Evolutionary conservation across 345 rosid genomes (phyloP), one percentile per base, ranked within the genome.

Genomic region (Ceriops tagal): DNA sequence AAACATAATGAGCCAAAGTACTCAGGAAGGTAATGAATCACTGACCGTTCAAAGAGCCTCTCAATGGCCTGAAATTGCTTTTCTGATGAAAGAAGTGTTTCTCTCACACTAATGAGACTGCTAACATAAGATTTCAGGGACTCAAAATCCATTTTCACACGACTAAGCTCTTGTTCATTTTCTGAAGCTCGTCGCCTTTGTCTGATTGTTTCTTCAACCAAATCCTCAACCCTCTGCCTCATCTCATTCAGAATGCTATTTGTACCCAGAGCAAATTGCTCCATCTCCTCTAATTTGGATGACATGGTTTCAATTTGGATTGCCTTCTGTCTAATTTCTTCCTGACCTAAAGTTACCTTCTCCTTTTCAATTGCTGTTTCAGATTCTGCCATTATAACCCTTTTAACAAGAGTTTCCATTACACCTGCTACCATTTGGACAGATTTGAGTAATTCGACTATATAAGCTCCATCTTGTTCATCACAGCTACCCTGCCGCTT

Each of bases 141-240:
- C 74, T 89, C 98, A 37, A 86, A 89, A 77, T 93, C 98, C 67
- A 73, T 82, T 84, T 88, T 91, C 67, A 93, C 92, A 72, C 89
- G 93, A 75, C 77, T 80, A 56, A 91, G 98, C 86, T 93, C 97
- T 67, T 85, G 85, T 77, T 91, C 98, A 67, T 93, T 93, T 74
- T 93, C 98, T 49, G 80, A 65, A 70, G 92, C 98, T 72, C 85
- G 68, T 59, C 81, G 89, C 79, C 84, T 87, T 75, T 85, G 91
- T 69, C 86, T 89, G 75, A 89, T 73, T 75, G 88, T 88, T 75
- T 88, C 96, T 77, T 93, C 97, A 67, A 93, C 97, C 80, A 93
- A 77, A 77, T 85, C 91, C 76, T 91, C 89, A 56, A 88, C 88
- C 77, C 91, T 82, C 77, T 84, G 84, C 67, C 80, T 73, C 90